A percentile compares a stretch with the other conserved stretches of the same genome.
phyloP scores from a whole-genome alignment of 2,329 filamentous ascomycete species.

The Penicillium psychrosexuale region DNA sequence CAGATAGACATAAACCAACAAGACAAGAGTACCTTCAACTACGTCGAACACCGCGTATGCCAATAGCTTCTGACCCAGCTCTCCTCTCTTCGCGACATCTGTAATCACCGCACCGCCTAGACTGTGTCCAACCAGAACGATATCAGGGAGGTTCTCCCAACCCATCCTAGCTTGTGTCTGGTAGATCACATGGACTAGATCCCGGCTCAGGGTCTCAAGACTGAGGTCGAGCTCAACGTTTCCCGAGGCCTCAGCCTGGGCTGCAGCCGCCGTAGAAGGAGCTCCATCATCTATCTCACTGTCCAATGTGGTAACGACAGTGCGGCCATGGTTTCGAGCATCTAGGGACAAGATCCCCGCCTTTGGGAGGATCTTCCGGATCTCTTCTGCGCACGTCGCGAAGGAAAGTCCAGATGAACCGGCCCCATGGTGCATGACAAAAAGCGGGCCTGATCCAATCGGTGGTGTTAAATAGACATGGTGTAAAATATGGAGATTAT shows the following conservation, averaged over 20 bases:
- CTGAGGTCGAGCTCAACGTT: constrained; percentile 60
- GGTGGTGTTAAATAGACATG: constrained; percentile 90
- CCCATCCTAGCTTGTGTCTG: constrained; percentile 65
- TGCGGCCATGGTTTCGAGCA: constrained; percentile 80
- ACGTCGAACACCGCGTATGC: constrained; percentile 92
- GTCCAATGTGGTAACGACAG: constrained; percentile 34
- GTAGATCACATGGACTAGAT: constrained; percentile 67
- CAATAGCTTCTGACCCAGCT: constrained; percentile 66
- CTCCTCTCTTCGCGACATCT: constrained; percentile 67
- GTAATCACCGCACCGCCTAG: constrained; percentile 90
- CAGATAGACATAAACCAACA: background rate
- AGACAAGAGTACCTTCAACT: constrained; percentile 62
- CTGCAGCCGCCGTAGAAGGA: constrained; percentile 15
- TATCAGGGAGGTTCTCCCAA: constrained; percentile 70
- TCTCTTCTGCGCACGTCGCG: constrained; percentile 72
- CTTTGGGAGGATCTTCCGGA: constrained; percentile 70
- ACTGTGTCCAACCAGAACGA: constrained; percentile 86
- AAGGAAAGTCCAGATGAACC: constrained; percentile 93
- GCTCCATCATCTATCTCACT: background rate
- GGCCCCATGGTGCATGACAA: constrained; percentile 92
- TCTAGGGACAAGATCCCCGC: constrained; percentile 84
- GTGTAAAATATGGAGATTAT: constrained; percentile 56
- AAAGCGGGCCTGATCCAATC: constrained; percentile 67
- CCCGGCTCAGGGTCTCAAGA: constrained; percentile 67
- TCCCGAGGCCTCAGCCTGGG: constrained; percentile 28